phyloP scores from a whole-genome alignment of 257 asterid genomes.

The Solanum lycopersicoides region DNA sequence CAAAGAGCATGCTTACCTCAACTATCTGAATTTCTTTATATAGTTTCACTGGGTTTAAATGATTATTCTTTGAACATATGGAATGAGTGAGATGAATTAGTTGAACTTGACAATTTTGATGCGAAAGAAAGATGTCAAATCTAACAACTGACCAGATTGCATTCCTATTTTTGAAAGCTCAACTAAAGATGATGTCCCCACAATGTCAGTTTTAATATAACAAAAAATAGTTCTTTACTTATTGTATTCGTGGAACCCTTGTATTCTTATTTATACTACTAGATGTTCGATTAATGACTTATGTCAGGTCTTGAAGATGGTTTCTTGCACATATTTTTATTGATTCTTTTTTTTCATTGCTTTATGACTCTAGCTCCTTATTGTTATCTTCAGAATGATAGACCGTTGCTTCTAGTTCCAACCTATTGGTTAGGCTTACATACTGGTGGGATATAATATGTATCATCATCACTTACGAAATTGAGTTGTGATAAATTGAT shows the following conservation, averaged over 20 bases:
- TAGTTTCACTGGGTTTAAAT: too few species aligned
- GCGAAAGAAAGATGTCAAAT: neutral
- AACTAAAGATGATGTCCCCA: neutral
- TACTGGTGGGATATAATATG: too few species aligned
- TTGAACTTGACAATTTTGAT: too few species aligned
- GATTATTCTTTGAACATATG: too few species aligned
- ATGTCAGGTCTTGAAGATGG: neutral
- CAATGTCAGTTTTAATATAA: neutral
- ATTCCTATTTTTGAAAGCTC: neutral
- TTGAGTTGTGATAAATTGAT: too few species aligned
- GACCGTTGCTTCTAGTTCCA: neutral
- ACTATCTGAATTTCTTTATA: neutral
- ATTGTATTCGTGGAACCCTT: too few species aligned
- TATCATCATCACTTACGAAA: too few species aligned
- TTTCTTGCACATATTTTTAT: too few species aligned
- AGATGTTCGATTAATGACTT: neutral
- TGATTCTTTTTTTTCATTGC: too few species aligned
- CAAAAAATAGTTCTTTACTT: neutral
- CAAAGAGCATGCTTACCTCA: neutral
- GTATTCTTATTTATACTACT: too few species aligned
- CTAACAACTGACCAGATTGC: neutral
- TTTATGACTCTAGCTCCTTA: neutral
- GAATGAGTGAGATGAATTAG: neutral
- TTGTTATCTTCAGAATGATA: neutral
- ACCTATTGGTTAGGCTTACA: neutral